Evolutionary conservation across 2,329 filamentous ascomycete species (phyloP).

Genomic region (Tolypocladium ophioglossoides): DNA sequence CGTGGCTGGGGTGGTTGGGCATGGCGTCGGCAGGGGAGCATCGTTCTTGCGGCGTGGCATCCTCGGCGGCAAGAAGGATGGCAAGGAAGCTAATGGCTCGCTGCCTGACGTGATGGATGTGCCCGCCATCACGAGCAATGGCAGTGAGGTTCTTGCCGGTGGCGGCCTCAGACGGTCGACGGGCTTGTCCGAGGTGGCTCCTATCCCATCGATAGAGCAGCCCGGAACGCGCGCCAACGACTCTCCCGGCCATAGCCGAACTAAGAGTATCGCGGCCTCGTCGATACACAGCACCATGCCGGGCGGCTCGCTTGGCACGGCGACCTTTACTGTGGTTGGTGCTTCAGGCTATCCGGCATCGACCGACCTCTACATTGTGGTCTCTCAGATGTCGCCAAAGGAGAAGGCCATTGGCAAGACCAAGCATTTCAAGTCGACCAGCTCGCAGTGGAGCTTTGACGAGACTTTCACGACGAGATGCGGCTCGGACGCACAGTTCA

Average conservation of each 20-base stretch:
- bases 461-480: conserved; percentile 73
- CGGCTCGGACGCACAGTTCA: conserved; percentile 75
- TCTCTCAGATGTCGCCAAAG: conserved; percentile 58
- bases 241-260: conserved; percentile 33
- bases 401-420: conserved; percentile 83
- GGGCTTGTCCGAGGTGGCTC: conserved; percentile 23
- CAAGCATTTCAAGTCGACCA: conserved; percentile 69
- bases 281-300: conserved; percentile 56
- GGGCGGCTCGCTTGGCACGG: conserved; percentile 58
- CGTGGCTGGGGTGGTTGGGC: conserved; percentile 60
- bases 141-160: conserved; percentile 22
- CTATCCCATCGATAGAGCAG: conserved; percentile 11
- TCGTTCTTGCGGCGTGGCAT: conserved; percentile 84
- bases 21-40: conserved; percentile 78
- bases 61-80: conserved; percentile 59
- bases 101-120: conserved; percentile 29
- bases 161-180: conserved; percentile 31
- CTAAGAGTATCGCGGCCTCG: conserved; percentile 50
- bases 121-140: conserved; percentile 21
- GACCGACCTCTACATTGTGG: conserved; percentile 66
- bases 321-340: conserved; percentile 69
- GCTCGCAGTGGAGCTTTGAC: conserved; percentile 57
- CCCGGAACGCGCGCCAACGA: conserved; percentile 15
- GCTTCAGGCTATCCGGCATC: conserved; percentile 67
- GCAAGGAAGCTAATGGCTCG: conserved; percentile 40